A percentile compares a stretch with the other conserved stretches of the same genome.
phyloP scores from a whole-genome alignment of 2,329 filamentous ascomycete species.

The Colletotrichum australisinense region DNA sequence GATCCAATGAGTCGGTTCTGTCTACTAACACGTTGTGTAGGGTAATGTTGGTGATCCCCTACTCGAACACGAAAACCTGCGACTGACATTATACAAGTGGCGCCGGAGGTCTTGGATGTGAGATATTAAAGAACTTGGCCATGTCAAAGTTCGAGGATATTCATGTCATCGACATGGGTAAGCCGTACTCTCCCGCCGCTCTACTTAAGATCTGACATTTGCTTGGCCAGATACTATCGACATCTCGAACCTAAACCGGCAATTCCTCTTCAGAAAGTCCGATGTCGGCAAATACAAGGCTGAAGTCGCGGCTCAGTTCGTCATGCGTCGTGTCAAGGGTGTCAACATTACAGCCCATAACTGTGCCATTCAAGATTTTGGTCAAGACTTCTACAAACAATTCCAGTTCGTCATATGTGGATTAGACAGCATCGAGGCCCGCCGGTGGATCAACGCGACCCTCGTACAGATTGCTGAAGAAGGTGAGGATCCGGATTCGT shows the following conservation, averaged over 20 bases:
- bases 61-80: slow-evolving; percentile 26
- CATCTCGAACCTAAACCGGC: slow-evolving; percentile 96
- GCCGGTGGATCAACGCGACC: slow-evolving; percentile 98
- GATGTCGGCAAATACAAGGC: slow-evolving; percentile 97
- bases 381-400: slow-evolving; percentile 96
- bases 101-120: slow-evolving; percentile 93
- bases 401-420: slow-evolving; percentile 96
- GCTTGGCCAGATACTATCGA: slow-evolving; percentile 85
- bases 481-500: slow-evolving; percentile 78
- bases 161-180: slow-evolving; percentile 98
- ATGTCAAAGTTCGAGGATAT: slow-evolving; percentile 97
- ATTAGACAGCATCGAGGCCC: slow-evolving; percentile 94
- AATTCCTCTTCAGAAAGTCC: slow-evolving; percentile 92
- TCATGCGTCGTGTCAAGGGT: slow-evolving; percentile 88
- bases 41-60: slow-evolving; percentile 58
- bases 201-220: slow-evolving; percentile 14
- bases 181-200: slow-evolving; percentile 39
- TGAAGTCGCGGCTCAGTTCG: slow-evolving; percentile 90
- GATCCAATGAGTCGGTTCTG: not conserved
- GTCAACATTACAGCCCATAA: slow-evolving; percentile 96
- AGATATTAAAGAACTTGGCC: slow-evolving; percentile 96
- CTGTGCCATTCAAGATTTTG: slow-evolving; percentile 95
- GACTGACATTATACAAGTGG: slow-evolving; percentile 68
- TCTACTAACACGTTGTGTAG: slow-evolving; percentile 48
- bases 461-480: slow-evolving; percentile 90